Evolutionary conservation across 352 stramenopile genomes (phyloP).

Genomic region (Phytophthora hibernalis): DNA sequence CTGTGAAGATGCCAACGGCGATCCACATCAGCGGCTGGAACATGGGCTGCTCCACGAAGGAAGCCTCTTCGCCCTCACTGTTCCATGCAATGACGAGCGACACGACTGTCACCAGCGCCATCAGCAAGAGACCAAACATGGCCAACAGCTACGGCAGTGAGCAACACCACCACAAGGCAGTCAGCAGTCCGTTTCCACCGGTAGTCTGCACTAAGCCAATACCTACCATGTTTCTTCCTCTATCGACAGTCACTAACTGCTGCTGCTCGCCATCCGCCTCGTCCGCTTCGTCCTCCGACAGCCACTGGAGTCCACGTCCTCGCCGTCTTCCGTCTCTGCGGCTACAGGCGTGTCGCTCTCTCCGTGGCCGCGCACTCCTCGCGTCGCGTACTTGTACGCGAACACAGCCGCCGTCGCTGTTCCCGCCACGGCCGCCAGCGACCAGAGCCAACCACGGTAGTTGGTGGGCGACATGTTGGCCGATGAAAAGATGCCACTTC

Average conservation of each 20-base stretch:
- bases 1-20: slow-evolving; percentile 78
- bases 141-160: slow-evolving; percentile 63
- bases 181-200: background rate
- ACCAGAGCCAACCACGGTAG: slow-evolving; percentile 68
- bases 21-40: slow-evolving; percentile 86
- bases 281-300: slow-evolving; percentile 53
- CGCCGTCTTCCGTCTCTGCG: slow-evolving; percentile 26
- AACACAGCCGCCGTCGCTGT: slow-evolving; percentile 65
- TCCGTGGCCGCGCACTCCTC: slow-evolving; percentile 31
- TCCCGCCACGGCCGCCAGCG: slow-evolving; percentile 69
- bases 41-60: slow-evolving; percentile 67
- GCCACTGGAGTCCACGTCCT: slow-evolving; percentile 48
- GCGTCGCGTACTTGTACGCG: slow-evolving; percentile 72
- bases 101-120: slow-evolving; percentile 70
- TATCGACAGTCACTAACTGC: slow-evolving; percentile 47
- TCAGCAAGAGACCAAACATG: slow-evolving; percentile 71
- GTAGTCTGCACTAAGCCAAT: background rate
- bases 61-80: slow-evolving; percentile 46
- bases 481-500: slow-evolving; percentile 8
- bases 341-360: slow-evolving; percentile 26
- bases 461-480: slow-evolving; percentile 46
- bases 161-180: background rate
- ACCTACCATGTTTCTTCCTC: slow-evolving; percentile 63
- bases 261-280: slow-evolving; percentile 36
- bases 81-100: slow-evolving; percentile 67